Evolutionary conservation across 1,284 basidiomycete genomes (phyloP).

Genomic region (Melanopsichium pennsylvanicum): DNA sequence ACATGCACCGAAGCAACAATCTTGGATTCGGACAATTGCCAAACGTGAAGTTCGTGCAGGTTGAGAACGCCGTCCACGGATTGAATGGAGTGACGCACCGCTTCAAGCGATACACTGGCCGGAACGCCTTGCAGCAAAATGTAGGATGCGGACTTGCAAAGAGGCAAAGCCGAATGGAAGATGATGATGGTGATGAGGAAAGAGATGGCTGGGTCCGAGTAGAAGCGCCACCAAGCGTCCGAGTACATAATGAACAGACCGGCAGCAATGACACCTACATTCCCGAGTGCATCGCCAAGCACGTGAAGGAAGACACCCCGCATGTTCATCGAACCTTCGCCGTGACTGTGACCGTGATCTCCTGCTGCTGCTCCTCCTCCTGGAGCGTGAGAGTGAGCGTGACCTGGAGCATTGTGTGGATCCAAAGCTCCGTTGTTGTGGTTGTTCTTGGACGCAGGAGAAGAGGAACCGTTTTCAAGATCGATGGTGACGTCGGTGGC

Average conservation of each 20-base stretch:
- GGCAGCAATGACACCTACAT: slow-evolving; percentile 94
- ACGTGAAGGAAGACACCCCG: slow-evolving; percentile 92
- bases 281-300: slow-evolving; percentile 90
- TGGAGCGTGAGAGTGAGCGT: slow-evolving; percentile 43
- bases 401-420: slow-evolving; percentile 28
- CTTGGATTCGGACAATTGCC: slow-evolving; percentile 89
- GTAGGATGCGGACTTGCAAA: slow-evolving; percentile 92
- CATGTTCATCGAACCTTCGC: slow-evolving; percentile 91
- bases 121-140: slow-evolving; percentile 98
- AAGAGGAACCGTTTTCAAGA: slow-evolving; percentile 38
- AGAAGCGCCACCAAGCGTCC: slow-evolving; percentile 70
- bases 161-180: slow-evolving; percentile 90
- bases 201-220: slow-evolving; percentile 92
- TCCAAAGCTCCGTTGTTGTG: slow-evolving; percentile 25
- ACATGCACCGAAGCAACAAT: slow-evolving; percentile 96
- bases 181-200: slow-evolving; percentile 96
- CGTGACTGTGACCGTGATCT: slow-evolving; percentile 69
- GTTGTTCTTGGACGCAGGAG: slow-evolving; percentile 48
- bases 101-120: slow-evolving; percentile 83
- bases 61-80: slow-evolving; percentile 85
- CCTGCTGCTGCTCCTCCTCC: too few species aligned
- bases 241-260: slow-evolving; percentile 72
- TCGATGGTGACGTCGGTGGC: slow-evolving; percentile 31
- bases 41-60: slow-evolving; percentile 88
- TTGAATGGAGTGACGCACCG: slow-evolving; percentile 81